Evolutionary conservation across 371 early-diverging fungal species (phyloP).

Genomic region (Umbelopsis sp.): DNA sequence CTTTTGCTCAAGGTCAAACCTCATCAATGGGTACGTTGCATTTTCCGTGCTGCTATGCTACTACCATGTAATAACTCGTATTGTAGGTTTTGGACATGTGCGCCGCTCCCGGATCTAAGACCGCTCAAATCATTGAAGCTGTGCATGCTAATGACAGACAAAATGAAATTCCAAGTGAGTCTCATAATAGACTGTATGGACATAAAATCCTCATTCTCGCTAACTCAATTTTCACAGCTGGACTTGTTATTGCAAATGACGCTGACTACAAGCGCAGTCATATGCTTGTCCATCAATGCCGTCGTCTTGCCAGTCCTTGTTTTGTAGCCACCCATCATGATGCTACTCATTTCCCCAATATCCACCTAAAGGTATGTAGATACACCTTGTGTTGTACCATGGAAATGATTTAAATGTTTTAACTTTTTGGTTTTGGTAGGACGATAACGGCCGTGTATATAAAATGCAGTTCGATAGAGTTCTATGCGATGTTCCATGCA

Average conservation of each 20-base stretch:
- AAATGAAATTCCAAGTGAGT: slow-evolving; percentile 64
- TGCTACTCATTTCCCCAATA: slow-evolving; percentile 89
- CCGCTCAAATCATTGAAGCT: slow-evolving; percentile 92
- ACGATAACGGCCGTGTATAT: slow-evolving; percentile 4
- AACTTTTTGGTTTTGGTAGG: background rate
- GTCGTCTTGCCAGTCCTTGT: slow-evolving; percentile 89
- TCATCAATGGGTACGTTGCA: slow-evolving; percentile 72
- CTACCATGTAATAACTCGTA: too few species aligned
- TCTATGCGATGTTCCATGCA: slow-evolving; percentile 98
- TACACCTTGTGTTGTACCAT: background rate
- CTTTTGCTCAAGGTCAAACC: slow-evolving; percentile 93
- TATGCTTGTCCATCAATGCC: slow-evolving; percentile 96
- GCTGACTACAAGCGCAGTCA: slow-evolving; percentile 89
- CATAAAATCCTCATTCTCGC: background rate
- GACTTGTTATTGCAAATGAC: slow-evolving; percentile 99
- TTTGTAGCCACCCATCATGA: slow-evolving; percentile 97
- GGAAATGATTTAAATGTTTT: background rate
- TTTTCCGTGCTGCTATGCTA: background rate
- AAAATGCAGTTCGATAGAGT: slow-evolving; percentile 90
- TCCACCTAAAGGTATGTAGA: slow-evolving; percentile 45
- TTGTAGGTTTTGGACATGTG: slow-evolving; percentile 83
- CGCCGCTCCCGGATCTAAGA: slow-evolving; percentile 92
- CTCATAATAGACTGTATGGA: background rate
- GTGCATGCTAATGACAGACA: slow-evolving; percentile 73
- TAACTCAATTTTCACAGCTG: slow-evolving; percentile 43